Percentiles rank a stretch among this genome's conserved stretches.
Conservation (phyloP, 176 grass and related monocot genomes). For the Bothriochloa decipiens region DNA sequence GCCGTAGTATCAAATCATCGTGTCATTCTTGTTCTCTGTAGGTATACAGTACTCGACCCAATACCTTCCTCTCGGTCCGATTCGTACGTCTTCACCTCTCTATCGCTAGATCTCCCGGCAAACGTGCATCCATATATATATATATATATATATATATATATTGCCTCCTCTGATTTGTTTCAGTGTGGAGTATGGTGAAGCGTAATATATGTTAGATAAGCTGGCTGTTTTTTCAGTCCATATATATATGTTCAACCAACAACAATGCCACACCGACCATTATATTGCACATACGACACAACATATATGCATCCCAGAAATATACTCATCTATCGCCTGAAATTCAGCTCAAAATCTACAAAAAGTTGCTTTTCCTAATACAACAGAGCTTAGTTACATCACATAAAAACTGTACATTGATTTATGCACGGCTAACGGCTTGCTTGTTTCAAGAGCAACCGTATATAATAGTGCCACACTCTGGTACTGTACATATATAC, state of each 20-base stretch:
- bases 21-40: background rate
- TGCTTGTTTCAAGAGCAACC: background rate
- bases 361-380: too few relatives aligned
- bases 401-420: background rate
- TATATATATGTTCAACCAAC: too few relatives aligned
- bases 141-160: too few relatives aligned
- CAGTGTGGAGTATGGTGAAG: background rate
- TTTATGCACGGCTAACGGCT: background rate
- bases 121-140: conserved; percentile 4
- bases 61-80: too few relatives aligned
- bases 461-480: background rate
- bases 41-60: too few relatives aligned
- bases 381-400: conserved; percentile 23
- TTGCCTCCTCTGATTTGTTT: background rate
- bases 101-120: conserved; percentile 35
- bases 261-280: too few relatives aligned
- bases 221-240: too few relatives aligned
- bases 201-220: background rate
- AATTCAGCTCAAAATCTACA: background rate
- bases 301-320: background rate
- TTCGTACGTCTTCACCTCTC: background rate
- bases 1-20: background rate
- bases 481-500: conserved; percentile 5
- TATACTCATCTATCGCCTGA: background rate
- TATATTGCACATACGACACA: background rate